Percentiles rank a stretch among this genome's conserved stretches.
phyloP scores from a whole-genome alignment of 108 stramenopile genomes.

The Pseudonitzschia multiseries region DNA sequence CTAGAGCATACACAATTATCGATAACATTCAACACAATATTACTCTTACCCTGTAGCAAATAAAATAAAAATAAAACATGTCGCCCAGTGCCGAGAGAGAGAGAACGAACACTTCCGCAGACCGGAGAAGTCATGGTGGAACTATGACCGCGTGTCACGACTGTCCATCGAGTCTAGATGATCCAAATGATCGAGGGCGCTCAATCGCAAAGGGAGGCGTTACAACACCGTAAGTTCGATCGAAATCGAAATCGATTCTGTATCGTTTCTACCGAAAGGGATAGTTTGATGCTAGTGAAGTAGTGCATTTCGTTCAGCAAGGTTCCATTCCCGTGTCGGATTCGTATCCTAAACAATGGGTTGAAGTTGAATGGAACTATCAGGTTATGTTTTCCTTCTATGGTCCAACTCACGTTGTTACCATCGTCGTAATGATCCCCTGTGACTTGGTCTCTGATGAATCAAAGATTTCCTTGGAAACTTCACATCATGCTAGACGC shows the following conservation, averaged over 20 bases:
- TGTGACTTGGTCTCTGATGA: background rate
- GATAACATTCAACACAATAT: background rate
- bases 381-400: too few species aligned
- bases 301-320: background rate
- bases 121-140: background rate
- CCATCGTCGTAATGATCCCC: too few species aligned
- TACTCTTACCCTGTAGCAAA: background rate
- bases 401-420: too few species aligned
- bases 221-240: slow-evolving; percentile 24
- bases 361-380: too few species aligned
- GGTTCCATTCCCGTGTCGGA: background rate
- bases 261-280: background rate
- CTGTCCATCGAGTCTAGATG: slow-evolving; percentile 11
- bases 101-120: background rate
- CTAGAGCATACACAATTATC: background rate
- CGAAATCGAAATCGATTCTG: background rate
- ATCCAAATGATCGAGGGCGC: slow-evolving; percentile 25
- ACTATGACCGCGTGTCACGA: slow-evolving; percentile 2
- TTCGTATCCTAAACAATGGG: background rate
- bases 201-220: slow-evolving; percentile 43
- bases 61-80: background rate
- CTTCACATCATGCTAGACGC: slow-evolving; percentile 46
- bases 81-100: slow-evolving; percentile 11
- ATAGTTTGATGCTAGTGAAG: background rate
- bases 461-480: slow-evolving; percentile 41